phyloP scores from a whole-genome alignment of 1,284 basidiomycete species.

The Leccinum colubrinum region DNA sequence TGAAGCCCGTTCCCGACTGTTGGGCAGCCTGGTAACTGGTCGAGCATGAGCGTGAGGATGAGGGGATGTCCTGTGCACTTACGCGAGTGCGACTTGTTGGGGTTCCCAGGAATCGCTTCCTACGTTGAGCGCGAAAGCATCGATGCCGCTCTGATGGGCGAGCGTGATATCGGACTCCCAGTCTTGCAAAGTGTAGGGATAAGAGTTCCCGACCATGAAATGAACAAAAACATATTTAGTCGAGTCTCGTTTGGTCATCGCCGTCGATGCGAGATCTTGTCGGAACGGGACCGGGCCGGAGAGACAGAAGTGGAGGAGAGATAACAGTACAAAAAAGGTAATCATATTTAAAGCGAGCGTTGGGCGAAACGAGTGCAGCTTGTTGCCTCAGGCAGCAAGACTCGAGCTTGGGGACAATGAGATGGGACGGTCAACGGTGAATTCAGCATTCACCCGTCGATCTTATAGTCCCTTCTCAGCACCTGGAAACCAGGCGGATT shows the following conservation, averaged over 20 bases:
- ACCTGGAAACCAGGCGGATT: background rate
- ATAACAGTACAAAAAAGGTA: constrained; percentile 3
- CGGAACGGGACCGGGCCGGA: constrained; percentile 18
- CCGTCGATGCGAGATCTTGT: background rate
- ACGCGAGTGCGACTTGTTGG: constrained; percentile 65
- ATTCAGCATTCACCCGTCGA: background rate
- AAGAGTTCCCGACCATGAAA: constrained; percentile 68
- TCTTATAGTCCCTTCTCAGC: background rate
- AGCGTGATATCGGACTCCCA: constrained; percentile 59
- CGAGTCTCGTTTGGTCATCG: constrained; percentile 15
- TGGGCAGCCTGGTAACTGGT: constrained; percentile 50
- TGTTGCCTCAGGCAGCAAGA: constrained; percentile 14
- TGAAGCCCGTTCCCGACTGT: constrained; percentile 59
- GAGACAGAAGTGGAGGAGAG: background rate
- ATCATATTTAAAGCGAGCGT: constrained; percentile 18
- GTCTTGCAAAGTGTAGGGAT: constrained; percentile 55
- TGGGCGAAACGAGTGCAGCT: constrained; percentile 15
- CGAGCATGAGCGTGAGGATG: constrained; percentile 3
- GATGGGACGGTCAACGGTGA: background rate
- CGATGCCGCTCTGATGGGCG: constrained; percentile 59
- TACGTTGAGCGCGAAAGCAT: constrained; percentile 67
- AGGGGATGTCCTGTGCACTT: constrained; percentile 28
- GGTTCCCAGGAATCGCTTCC: constrained; percentile 68
- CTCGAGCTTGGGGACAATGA: background rate
- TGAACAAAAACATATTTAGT: constrained; percentile 62